Conservation (phyloP, 2,329 filamentous ascomycete genomes). For the Xylaria sp. region DNA sequence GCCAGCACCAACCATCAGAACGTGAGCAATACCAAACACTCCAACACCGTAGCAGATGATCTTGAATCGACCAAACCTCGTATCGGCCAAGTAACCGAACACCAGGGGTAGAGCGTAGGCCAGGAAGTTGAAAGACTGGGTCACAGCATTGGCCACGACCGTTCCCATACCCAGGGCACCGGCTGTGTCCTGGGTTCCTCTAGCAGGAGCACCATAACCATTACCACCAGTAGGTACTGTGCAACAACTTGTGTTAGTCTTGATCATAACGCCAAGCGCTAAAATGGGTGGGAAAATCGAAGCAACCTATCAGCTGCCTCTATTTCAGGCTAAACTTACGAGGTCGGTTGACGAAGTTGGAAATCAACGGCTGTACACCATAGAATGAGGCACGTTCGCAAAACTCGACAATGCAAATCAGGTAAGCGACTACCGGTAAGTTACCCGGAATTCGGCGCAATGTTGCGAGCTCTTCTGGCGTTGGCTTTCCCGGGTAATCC, state of each 20-base stretch:
- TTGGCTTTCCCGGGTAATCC: constrained; percentile 55
- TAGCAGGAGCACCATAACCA: constrained; percentile 58
- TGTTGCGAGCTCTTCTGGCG: constrained; percentile 57
- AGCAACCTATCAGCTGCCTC: background rate
- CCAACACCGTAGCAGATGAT: constrained; percentile 78
- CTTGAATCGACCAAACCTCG: constrained; percentile 75
- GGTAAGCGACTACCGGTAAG: constrained; percentile 64
- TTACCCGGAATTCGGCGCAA: constrained; percentile 57
- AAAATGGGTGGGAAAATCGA: background rate
- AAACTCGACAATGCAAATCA: constrained; percentile 69
- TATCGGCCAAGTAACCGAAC: constrained; percentile 70
- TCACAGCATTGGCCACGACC: constrained; percentile 62
- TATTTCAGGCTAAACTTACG: constrained; percentile 32
- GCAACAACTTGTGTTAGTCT: constrained; percentile 14
- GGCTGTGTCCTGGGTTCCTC: constrained; percentile 58
- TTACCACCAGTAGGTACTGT: constrained; percentile 62
- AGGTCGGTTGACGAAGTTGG: constrained; percentile 71
- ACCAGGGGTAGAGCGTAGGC: constrained; percentile 68
- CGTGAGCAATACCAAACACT: constrained; percentile 74
- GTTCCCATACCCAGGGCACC: constrained; percentile 71
- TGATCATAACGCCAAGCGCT: background rate
- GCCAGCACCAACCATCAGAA: constrained; percentile 74
- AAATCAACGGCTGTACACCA: constrained; percentile 64
- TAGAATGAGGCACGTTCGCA: constrained; percentile 72
- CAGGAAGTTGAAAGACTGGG: constrained; percentile 66